Evolutionary conservation across 768 basidiomycete species (phyloP).

Genomic region (Pulveroboletus sp.): DNA sequence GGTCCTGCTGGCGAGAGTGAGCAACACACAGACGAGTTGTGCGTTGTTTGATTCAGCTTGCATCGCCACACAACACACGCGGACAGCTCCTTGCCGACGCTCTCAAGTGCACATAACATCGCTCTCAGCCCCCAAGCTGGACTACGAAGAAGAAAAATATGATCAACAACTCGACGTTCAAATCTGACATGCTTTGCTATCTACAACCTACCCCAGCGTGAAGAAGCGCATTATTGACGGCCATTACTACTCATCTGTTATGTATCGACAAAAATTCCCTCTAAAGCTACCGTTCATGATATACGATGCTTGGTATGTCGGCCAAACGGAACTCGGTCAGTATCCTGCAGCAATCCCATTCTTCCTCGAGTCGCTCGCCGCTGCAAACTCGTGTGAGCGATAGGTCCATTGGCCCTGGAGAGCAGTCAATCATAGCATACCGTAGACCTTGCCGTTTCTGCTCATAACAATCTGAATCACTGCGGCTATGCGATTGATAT

Average conservation of each 20-base stretch:
- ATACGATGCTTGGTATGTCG: no score
- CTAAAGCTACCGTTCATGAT: not conserved
- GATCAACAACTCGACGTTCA: no score
- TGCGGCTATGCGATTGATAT: slow-evolving; percentile 69
- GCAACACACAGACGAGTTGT: slow-evolving; percentile 11
- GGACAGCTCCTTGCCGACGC: no score
- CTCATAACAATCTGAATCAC: slow-evolving; percentile 65
- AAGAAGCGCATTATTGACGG: not conserved
- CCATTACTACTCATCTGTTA: not conserved
- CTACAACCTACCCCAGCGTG: not conserved
- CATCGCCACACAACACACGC: not conserved
- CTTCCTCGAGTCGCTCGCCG: slow-evolving; percentile 88
- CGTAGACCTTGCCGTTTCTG: slow-evolving; percentile 53
- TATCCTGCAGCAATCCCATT: slow-evolving; percentile 90
- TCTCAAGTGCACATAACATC: no score
- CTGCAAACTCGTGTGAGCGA: slow-evolving; percentile 33
- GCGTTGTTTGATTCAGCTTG: slow-evolving; percentile 12
- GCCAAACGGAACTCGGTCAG: slow-evolving; percentile 27
- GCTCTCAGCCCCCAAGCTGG: no score
- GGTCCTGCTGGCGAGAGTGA: not conserved
- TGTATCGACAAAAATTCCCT: not conserved
- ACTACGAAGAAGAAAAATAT: no score
- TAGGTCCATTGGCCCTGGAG: not conserved
- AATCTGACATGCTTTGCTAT: no score
- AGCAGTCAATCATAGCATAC: slow-evolving; percentile 36